Percentiles rank a stretch among this genome's conserved stretches.
Evolutionary conservation across 345 rosid species (phyloP).

Genomic region (Boechera stricta): DNA sequence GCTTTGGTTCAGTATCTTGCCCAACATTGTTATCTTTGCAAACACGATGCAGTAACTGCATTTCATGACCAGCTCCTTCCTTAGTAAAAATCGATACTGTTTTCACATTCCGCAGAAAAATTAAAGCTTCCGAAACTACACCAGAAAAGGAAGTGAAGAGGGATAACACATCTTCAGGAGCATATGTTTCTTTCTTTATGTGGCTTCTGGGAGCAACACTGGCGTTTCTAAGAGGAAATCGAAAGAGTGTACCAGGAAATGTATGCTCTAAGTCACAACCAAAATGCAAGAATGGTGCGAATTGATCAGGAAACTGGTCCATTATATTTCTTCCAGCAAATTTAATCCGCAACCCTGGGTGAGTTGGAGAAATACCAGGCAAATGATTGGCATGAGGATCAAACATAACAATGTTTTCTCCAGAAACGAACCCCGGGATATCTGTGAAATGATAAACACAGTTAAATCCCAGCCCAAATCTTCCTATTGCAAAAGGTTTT

Average conservation of each 20-base stretch:
- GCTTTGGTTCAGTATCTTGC: conserved; percentile 56
- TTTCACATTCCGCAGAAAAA: conserved; percentile 85
- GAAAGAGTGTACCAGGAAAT: conserved; percentile 93
- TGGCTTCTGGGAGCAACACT: conserved; percentile 77
- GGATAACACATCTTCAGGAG: conserved; percentile 84
- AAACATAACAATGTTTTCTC: conserved; percentile 95
- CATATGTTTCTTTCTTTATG: conserved; percentile 83
- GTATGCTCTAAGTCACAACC: conserved; percentile 87
- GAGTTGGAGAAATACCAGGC: conserved; percentile 96
- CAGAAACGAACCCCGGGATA: conserved; percentile 90
- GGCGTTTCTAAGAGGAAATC: conserved; percentile 88
- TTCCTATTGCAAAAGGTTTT: conserved; percentile 92
- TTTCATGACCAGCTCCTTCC: conserved; percentile 80
- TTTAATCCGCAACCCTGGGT: conserved; percentile 94
- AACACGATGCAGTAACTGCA: conserved; percentile 82
- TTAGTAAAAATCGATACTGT: conserved; percentile 71
- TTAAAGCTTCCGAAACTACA: conserved; percentile 77
- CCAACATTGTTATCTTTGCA: conserved; percentile 60
- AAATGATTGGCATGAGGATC: conserved; percentile 95
- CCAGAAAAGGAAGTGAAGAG: conserved; percentile 81
- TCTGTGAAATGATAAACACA: conserved; percentile 99
- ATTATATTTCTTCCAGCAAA: conserved; percentile 83
- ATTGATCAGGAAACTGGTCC: conserved; percentile 97
- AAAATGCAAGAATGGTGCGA: conserved; percentile 90
- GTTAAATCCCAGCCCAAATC: conserved; percentile 96